These are phyloP conservation scores for Polygonum maritimum DNA, from an alignment of 148 eudicot species.

Conservation along the genomic window DNA sequence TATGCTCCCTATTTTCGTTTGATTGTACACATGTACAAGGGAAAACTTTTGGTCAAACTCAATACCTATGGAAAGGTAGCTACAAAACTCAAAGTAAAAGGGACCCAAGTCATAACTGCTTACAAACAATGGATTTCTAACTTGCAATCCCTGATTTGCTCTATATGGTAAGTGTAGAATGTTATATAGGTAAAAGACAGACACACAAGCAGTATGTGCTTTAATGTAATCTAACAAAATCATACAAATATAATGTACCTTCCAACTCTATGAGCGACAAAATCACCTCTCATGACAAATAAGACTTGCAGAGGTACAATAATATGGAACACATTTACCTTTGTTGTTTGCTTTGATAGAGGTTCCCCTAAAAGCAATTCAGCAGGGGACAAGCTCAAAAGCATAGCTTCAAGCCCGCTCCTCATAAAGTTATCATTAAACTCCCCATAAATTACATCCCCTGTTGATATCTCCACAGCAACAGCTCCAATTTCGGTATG, in stretches of 20 bases:
- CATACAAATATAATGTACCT: background rate
- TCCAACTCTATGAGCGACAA: background rate
- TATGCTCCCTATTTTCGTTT: background rate
- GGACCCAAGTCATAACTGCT: background rate
- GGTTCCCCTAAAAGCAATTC: slow-evolving; percentile 78
- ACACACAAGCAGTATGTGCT: background rate
- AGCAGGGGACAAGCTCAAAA: slow-evolving; percentile 71
- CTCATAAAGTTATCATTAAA: slow-evolving; percentile 78
- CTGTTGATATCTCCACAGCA: slow-evolving; percentile 82
- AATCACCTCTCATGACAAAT: background rate
- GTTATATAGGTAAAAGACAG: background rate
- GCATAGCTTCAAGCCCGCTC: slow-evolving; percentile 61
- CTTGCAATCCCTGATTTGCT: background rate
- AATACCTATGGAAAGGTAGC: background rate
- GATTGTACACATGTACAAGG: background rate
- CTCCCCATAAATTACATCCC: slow-evolving; percentile 85
- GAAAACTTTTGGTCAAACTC: background rate
- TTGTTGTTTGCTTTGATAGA: slow-evolving; percentile 69
- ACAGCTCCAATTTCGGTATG: slow-evolving; percentile 75
- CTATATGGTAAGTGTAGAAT: background rate
- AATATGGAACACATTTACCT: slow-evolving; percentile 35
- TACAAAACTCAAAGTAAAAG: background rate
- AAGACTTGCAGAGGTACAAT: background rate
- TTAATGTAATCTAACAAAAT: background rate
- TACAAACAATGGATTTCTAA: background rate